A percentile compares a stretch with the other conserved stretches of the same genome.
Evolutionary conservation across 495 filamentous ascomycete species (phyloP).

Genomic region (Parmelia sp.): DNA sequence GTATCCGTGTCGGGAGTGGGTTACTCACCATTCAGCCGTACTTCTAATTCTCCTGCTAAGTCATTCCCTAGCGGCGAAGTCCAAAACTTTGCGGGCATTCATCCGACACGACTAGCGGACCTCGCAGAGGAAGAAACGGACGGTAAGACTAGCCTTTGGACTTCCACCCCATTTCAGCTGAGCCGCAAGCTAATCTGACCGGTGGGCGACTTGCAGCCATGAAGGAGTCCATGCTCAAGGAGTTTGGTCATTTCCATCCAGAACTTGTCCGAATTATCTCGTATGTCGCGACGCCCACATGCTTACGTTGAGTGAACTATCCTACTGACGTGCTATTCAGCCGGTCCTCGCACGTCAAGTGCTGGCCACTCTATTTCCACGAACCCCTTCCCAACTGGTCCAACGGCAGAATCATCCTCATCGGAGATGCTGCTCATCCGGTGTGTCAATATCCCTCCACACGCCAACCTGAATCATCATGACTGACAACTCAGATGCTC

Average conservation of each 20-base stretch:
- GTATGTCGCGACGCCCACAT: not conserved
- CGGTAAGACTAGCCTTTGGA: conserved; percentile 18
- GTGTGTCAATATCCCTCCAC: not conserved
- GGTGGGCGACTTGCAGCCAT: not conserved
- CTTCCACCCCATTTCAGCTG: too few relatives aligned
- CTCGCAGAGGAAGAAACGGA: conserved; percentile 22
- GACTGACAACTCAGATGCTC: conserved; percentile 36
- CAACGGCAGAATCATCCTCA: conserved; percentile 37
- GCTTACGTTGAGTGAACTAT: too few relatives aligned
- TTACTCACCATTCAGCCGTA: not conserved
- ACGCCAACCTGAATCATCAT: not conserved
- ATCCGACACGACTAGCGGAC: conserved; percentile 29
- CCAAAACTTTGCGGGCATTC: conserved; percentile 42
- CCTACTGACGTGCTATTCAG: conserved; percentile 10
- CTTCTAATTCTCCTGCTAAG: not conserved
- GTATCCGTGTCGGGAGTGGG: conserved; percentile 42
- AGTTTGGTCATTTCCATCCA: conserved; percentile 23
- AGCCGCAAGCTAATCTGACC: not conserved
- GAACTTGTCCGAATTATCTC: conserved; percentile 25
- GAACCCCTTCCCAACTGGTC: conserved; percentile 33
- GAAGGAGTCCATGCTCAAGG: conserved; percentile 25
- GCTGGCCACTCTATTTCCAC: conserved; percentile 44
- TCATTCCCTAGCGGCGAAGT: conserved; percentile 29
- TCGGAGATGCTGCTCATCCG: conserved; percentile 47
- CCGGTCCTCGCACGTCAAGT: conserved; percentile 40